Base-by-base conservation (phyloP, 495 filamentous ascomycete genomes). In the Neurospora sp. region DNA sequence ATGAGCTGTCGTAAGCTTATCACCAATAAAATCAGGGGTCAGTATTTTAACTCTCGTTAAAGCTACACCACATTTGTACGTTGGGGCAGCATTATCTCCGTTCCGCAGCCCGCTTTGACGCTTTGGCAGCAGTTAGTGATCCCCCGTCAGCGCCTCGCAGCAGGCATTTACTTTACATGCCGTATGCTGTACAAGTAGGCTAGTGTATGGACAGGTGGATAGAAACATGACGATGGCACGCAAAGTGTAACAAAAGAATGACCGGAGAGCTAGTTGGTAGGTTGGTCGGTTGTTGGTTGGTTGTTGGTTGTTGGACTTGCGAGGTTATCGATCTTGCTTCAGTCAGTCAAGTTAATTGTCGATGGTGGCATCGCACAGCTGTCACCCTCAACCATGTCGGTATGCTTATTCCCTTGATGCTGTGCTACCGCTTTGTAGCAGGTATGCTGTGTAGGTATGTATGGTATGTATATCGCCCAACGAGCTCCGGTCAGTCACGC, bases 1-100 rank as follows among this genome's bases (percentile, higher is more conserved):
- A 61, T 14, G 22, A 61, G 59, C 20, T 66, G 73, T 73, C 75
- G 75, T 76, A 72, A 76, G 75, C 73, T 74, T 73, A 73, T 74
- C 68, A 22, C n/a, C 44, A 48, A 22, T 20, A 59, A 1, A 31
- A 59, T 1, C 53, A 61, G 6, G 27, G 2, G 53, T 61, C 53
- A 27, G 53, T 61, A 61, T 27, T 61, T 61, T 35, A 35, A 35
- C 31, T 35, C 31, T 35, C 31, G 31, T 35, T 35, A 35, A 35
- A 53, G 48, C 48, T 53, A 27, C 48, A 53, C 48, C 11, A 27
- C 5, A 53, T 53, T 53, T 53, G 20, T 27, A 27, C 48, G 5
- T 61, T 61, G 27, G 3, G 53, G 6, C 53, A 12, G 27, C 27
- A 61, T 31, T 18, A 61, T 22, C 35, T 9, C 53, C 27, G 53